Conservation (phyloP, 2,329 filamentous ascomycete species). For the Davidsoniella virescens region DNA sequence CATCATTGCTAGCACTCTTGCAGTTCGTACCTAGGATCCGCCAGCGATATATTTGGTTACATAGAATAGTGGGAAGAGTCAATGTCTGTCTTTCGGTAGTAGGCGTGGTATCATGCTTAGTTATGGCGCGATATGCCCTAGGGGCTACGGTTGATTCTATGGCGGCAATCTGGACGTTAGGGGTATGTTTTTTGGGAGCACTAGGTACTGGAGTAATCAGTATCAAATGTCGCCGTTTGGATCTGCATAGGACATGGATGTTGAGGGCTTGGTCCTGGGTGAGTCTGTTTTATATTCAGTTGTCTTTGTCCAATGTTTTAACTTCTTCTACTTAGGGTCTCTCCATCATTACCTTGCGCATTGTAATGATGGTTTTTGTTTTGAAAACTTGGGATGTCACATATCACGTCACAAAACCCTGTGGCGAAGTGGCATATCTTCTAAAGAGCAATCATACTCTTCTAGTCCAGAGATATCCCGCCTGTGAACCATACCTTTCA, state of each 20-base stretch:
- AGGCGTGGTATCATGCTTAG: not conserved
- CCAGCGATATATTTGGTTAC: not conserved
- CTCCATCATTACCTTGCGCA: not conserved
- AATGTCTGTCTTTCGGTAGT: not conserved
- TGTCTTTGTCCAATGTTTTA: not conserved
- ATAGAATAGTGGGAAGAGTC: not conserved
- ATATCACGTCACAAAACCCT: conserved; percentile 1
- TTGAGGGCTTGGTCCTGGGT: conserved; percentile 8
- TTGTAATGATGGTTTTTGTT: not conserved
- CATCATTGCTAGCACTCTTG: conserved; percentile 1
- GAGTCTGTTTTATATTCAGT: not conserved
- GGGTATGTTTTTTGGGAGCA: not conserved
- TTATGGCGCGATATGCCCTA: not conserved
- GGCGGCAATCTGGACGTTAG: conserved; percentile 1
- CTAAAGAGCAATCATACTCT: not conserved
- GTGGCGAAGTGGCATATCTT: conserved; percentile 4
- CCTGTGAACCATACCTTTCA: not conserved
- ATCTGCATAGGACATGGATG: conserved; percentile 6
- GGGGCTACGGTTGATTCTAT: conserved; percentile 1
- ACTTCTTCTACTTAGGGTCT: not conserved
- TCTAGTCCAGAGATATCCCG: not conserved
- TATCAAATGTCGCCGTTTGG: not conserved
- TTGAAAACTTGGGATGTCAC: not conserved
- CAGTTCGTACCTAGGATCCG: conserved; percentile 8
- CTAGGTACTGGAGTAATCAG: not conserved